Conservation (phyloP, 176 grass and related monocot genomes). For the Saccharum officinarum region DNA sequence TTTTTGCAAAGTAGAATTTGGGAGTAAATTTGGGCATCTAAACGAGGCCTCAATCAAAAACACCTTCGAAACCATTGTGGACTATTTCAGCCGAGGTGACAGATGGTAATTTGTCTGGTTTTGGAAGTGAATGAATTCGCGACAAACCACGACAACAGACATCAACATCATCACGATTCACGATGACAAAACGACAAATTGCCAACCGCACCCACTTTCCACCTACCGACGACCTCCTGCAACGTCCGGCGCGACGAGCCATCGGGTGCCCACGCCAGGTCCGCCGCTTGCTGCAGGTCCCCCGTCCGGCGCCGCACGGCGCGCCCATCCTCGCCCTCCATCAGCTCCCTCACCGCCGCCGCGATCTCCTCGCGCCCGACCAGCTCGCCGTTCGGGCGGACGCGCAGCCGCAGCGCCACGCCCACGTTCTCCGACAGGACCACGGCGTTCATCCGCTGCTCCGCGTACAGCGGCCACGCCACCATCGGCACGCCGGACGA, state of each 20-base stretch:
- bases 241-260: constrained; percentile 33
- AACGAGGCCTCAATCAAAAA: too few species aligned
- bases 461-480: constrained; percentile 65
- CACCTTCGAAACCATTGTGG: too few species aligned
- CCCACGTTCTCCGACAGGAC: constrained; percentile 27
- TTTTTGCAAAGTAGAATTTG: too few species aligned
- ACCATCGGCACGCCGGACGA: constrained; percentile 53
- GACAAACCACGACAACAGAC: too few species aligned
- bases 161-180: too few species aligned
- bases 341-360: constrained; percentile 40
- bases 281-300: constrained; percentile 34
- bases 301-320: not conserved
- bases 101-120: too few species aligned
- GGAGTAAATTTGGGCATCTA: too few species aligned
- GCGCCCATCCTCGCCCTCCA: constrained; percentile 44
- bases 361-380: constrained; percentile 37
- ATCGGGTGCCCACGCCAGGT: constrained; percentile 6
- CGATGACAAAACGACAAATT: too few species aligned
- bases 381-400: constrained; percentile 17
- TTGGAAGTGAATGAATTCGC: too few species aligned
- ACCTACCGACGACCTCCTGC: constrained; percentile 26
- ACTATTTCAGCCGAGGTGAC: too few species aligned
- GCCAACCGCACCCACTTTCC: constrained; percentile 18
- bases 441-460: constrained; percentile 49
- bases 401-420: constrained; percentile 27